Base-by-base conservation (phyloP, 169 alveolate species). In the Plasmodium blacklocki region DNA sequence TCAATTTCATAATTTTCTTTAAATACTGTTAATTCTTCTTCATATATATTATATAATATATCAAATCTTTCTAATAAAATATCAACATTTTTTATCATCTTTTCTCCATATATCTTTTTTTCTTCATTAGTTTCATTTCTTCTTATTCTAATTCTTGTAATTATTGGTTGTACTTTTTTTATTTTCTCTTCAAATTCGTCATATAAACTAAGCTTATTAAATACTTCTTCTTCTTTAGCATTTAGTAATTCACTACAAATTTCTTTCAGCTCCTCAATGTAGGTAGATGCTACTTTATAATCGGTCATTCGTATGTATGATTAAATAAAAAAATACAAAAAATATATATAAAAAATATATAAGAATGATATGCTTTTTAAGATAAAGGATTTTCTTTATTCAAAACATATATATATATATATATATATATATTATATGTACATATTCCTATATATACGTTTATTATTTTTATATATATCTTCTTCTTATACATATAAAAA, bases 1-100 rank as follows among this genome's bases (percentile, higher is more conserved):
- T 80, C 83, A 21, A 80, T 80, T 80, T 80, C 90, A 60, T 63
- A 80, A 62, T 80, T 80, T 56, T 80, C 90, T 68, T 66, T 80
- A 80, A 80, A 80, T 12, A 80, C 63, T 1, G 85, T 50, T 8
- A 80, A 52, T 39, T 80, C 90, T 72, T 80, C 90, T 60, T 80
- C 90, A 49, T 67, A 80, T 19, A 80, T 80, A 21, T 54, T 80
- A 29, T 80, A 80, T 21, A 80, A 23, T 26, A 68, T 6, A 12
- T 80, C 90, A 67, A 67, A 80, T 18, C 90, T 39, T 72, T 80
- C 90, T 19, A 80, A 62, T 59, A 80, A 72, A n/a, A 72, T 15
- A 60, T 80, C 90, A n/a, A 80, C 74, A 56, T 58, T 80, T 68
- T 80, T 80, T 4, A 80, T 67, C 90, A 80, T 80, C 14, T 80